Evolutionary conservation across 805 yeast genomes (phyloP).

Genomic region (Blastobotrys attinorum): DNA sequence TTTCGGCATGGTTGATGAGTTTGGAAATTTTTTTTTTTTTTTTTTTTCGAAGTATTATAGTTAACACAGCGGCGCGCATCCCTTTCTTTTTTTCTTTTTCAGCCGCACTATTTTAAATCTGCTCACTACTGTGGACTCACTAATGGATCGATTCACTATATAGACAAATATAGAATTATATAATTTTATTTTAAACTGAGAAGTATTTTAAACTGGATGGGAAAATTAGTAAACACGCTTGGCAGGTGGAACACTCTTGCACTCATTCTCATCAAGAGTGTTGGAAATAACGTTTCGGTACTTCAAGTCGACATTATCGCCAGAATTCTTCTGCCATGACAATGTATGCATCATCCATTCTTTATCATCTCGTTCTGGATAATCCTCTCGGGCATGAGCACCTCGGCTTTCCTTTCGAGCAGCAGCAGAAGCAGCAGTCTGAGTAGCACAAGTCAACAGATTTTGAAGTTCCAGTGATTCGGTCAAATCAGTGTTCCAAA

Average conservation of each 20-base stretch:
- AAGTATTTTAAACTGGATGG: too few species aligned
- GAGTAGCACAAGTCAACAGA: slow-evolving; percentile 93
- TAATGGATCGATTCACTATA: too few species aligned
- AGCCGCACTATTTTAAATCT: too few species aligned
- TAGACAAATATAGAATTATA: too few species aligned
- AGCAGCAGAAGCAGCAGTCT: slow-evolving; percentile 90
- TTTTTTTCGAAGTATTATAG: neutral
- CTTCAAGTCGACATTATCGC: slow-evolving; percentile 62
- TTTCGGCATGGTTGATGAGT: neutral
- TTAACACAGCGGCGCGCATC: too few species aligned
- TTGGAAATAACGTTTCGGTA: slow-evolving; percentile 80
- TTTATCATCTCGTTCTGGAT: slow-evolving; percentile 88
- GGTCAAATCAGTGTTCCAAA: slow-evolving; percentile 96
- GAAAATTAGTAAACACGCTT: slow-evolving; percentile 76
- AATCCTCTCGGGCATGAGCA: slow-evolving; percentile 98
- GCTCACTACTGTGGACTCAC: too few species aligned
- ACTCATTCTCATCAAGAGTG: slow-evolving; percentile 86
- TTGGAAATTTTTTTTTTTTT: neutral
- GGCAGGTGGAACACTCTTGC: slow-evolving; percentile 95
- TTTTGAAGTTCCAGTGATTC: slow-evolving; percentile 95
- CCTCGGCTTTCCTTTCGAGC: slow-evolving; percentile 97
- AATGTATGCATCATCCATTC: slow-evolving; percentile 98
- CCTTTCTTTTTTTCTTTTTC: too few species aligned
- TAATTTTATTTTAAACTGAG: too few species aligned
- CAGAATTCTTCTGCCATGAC: slow-evolving; percentile 75